Conservation (phyloP, 805 yeast species). For the Scheffersomyces coipomensis region DNA sequence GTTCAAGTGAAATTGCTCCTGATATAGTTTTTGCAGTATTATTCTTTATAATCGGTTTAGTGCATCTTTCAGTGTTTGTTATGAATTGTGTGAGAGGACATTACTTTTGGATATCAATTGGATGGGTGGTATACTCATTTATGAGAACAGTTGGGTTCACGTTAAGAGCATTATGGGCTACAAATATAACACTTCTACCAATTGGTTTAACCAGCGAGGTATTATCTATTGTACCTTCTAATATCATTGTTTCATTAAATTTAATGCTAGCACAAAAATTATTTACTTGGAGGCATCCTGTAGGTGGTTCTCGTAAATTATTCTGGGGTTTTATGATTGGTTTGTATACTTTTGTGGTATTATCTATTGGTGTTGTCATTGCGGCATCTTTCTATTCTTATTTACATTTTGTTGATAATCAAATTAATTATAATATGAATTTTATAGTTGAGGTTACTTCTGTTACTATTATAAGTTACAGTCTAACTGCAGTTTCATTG, state of each 20-base stretch:
- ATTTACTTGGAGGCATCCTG: constrained; percentile 77
- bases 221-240: constrained; percentile 53
- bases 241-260: constrained; percentile 55
- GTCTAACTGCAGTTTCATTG: constrained; percentile 50
- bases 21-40: constrained; percentile 52
- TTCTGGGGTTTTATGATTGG: constrained; percentile 51
- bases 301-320: constrained; percentile 51
- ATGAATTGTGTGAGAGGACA: constrained; percentile 56
- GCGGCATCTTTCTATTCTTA: constrained; percentile 63
- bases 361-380: constrained; percentile 61
- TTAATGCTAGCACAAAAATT: constrained; percentile 68
- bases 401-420: constrained; percentile 48
- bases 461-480: constrained; percentile 40
- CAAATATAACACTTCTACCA: constrained; percentile 41
- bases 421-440: constrained; percentile 17
- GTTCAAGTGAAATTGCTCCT: constrained; percentile 53
- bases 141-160: constrained; percentile 59
- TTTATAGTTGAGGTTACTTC: too few relatives aligned
- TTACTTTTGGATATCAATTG: constrained; percentile 52
- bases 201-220: constrained; percentile 58
- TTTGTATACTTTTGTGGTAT: constrained; percentile 52
- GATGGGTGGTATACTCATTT: constrained; percentile 49
- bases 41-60: constrained; percentile 45
- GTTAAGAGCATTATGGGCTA: constrained; percentile 57
- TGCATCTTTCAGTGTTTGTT: constrained; percentile 46